phyloP scores from a whole-genome alignment of 305 asterid genomes.

The Fraxinus nigra region DNA sequence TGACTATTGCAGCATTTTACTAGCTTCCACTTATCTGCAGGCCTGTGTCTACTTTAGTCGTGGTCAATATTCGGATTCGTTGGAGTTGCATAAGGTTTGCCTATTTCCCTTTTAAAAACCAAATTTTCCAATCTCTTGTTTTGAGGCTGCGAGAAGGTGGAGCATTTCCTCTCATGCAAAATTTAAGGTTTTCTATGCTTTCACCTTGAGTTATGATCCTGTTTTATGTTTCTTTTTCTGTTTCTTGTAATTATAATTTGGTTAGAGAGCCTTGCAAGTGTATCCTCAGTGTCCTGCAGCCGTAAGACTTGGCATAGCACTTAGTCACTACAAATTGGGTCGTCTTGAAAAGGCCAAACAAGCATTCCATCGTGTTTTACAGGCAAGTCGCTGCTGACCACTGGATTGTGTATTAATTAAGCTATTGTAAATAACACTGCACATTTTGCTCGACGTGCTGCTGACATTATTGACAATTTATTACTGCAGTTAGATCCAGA shows the following conservation, averaged over 20 bases:
- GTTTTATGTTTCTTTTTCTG: background rate
- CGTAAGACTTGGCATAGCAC: slow-evolving; percentile 90
- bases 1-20: slow-evolving; percentile 16
- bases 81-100: slow-evolving; percentile 84
- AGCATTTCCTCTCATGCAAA: background rate
- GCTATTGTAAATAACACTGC: background rate
- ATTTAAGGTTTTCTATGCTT: background rate
- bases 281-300: slow-evolving; percentile 79
- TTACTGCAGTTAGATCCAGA: slow-evolving; percentile 81
- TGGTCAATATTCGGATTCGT: slow-evolving; percentile 75
- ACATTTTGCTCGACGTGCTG: background rate
- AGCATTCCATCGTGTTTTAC: slow-evolving; percentile 84
- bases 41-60: slow-evolving; percentile 92
- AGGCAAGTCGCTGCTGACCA: slow-evolving; percentile 55
- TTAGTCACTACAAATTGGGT: slow-evolving; percentile 84
- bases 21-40: slow-evolving; percentile 42
- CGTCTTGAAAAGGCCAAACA: slow-evolving; percentile 81
- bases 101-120: slow-evolving; percentile 15
- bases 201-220: slow-evolving; percentile 12
- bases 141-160: slow-evolving; percentile 2
- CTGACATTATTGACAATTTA: slow-evolving; percentile 25
- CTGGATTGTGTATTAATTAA: slow-evolving; percentile 14
- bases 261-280: slow-evolving; percentile 78
- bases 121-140: slow-evolving; percentile 9
- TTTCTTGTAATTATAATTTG: slow-evolving; percentile 26